phyloP scores from a whole-genome alignment of 1,284 basidiomycete genomes.

The Rhodotorula sp. region DNA sequence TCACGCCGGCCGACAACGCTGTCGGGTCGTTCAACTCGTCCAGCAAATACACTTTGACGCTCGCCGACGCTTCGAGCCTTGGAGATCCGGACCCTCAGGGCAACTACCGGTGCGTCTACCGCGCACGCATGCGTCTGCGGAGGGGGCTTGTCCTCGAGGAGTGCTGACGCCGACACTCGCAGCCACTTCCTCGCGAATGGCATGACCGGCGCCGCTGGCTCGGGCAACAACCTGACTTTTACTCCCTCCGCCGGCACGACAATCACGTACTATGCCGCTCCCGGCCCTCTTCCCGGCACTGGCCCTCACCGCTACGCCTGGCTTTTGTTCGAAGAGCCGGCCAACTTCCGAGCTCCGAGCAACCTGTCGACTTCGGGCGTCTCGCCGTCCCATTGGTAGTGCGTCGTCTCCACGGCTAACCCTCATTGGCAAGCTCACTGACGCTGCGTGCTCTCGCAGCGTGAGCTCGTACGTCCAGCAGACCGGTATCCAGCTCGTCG shows the following conservation, averaged over 20 bases:
- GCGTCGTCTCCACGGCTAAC: neutral
- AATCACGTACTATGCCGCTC: constrained; percentile 66
- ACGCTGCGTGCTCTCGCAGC: constrained; percentile 52
- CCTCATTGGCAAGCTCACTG: constrained; percentile 48
- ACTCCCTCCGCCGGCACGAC: constrained; percentile 30
- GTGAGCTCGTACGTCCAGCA: constrained; percentile 46
- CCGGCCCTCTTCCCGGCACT: constrained; percentile 50
- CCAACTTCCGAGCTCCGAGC: constrained; percentile 61
- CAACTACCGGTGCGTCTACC: constrained; percentile 21
- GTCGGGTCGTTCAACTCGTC: constrained; percentile 25
- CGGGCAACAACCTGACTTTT: constrained; percentile 25
- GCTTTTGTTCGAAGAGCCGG: constrained; percentile 63
- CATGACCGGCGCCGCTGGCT: constrained; percentile 56
- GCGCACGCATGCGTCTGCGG: too few species aligned
- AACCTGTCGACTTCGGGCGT: constrained; percentile 56
- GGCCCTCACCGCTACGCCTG: constrained; percentile 59
- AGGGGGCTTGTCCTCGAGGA: neutral
- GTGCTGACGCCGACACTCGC: constrained; percentile 43
- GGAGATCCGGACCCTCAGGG: constrained; percentile 41
- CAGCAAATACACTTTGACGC: constrained; percentile 60
- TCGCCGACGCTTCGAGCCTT: constrained; percentile 61
- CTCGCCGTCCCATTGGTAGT: constrained; percentile 57
- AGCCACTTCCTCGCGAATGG: constrained; percentile 77
- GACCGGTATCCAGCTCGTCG: constrained; percentile 49
- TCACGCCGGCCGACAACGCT: constrained; percentile 25